Evolutionary conservation across 1,284 basidiomycete species (phyloP).

Genomic region (Ganoderma lucidum): DNA sequence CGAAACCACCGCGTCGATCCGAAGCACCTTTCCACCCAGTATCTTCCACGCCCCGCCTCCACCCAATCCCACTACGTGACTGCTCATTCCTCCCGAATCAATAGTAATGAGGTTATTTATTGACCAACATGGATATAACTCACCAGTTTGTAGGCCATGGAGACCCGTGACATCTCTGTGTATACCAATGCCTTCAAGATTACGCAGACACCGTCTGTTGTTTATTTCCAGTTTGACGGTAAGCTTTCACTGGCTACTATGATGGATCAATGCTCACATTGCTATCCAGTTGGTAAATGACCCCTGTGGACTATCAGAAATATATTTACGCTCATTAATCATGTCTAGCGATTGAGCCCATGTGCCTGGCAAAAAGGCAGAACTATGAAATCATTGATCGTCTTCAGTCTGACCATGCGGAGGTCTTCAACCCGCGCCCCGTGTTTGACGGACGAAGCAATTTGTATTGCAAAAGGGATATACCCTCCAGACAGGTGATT

Average conservation of each 20-base stretch:
- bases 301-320: too few species aligned
- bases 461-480: conserved; percentile 22
- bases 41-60: neutral
- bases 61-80: neutral
- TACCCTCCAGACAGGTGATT: neutral
- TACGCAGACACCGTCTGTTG: neutral
- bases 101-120: neutral
- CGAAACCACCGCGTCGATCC: neutral
- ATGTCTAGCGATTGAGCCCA: neutral
- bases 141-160: neutral
- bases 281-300: neutral
- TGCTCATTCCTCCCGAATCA: neutral
- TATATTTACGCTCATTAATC: neutral
- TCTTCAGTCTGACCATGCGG: conserved; percentile 30
- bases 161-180: neutral
- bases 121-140: neutral
- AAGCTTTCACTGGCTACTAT: neutral
- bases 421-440: conserved; percentile 32
- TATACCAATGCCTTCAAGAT: conserved; percentile 1
- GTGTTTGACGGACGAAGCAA: conserved; percentile 37
- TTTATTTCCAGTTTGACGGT: conserved; percentile 9
- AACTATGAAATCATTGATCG: conserved; percentile 34
- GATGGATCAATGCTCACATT: neutral
- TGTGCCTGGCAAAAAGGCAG: conserved; percentile 22
- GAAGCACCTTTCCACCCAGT: neutral